Percentiles rank a stretch among this genome's conserved stretches.
phyloP scores from a whole-genome alignment of 2,329 filamentous ascomycete species.

The Incumbomyces lentus region DNA sequence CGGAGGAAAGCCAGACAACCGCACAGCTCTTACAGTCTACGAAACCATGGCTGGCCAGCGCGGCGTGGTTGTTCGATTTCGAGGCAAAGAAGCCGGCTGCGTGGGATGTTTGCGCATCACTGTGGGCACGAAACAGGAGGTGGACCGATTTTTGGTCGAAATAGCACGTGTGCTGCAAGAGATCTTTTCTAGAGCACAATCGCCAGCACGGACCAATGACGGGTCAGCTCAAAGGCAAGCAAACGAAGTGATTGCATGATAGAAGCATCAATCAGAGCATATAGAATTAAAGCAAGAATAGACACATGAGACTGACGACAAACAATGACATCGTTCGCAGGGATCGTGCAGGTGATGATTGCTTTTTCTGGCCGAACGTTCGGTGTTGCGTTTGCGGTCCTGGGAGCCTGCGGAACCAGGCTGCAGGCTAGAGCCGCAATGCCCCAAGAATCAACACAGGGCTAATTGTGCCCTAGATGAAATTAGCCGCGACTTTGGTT shows the following conservation, averaged over 20 bases:
- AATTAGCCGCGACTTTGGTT: no score
- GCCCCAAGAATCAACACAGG: no score
- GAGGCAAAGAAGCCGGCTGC: slow-evolving; percentile 87
- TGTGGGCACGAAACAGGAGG: slow-evolving; percentile 79
- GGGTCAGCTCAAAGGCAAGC: slow-evolving; percentile 35
- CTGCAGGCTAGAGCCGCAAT: no score
- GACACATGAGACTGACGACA: no score
- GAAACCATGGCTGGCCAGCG: slow-evolving; percentile 71
- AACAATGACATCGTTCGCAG: no score
- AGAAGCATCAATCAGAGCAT: not conserved
- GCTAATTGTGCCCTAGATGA: no score
- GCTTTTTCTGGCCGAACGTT: no score
- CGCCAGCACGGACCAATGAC: slow-evolving; percentile 29
- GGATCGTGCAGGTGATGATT: no score
- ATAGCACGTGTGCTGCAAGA: slow-evolving; percentile 45
- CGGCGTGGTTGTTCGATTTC: slow-evolving; percentile 86
- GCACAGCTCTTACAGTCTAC: slow-evolving; percentile 68
- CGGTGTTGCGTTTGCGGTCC: no score
- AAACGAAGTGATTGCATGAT: slow-evolving; percentile 38
- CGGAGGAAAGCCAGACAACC: slow-evolving; percentile 65
- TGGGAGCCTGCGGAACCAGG: no score
- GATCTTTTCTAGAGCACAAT: slow-evolving; percentile 34
- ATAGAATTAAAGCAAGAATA: not conserved
- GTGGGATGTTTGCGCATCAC: slow-evolving; percentile 83
- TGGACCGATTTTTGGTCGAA: slow-evolving; percentile 64